Evolutionary conservation across 2,329 filamentous ascomycete species (phyloP), one percentile per base, ranked within the genome.

Genomic region (Nigrograna mackinnonii): DNA sequence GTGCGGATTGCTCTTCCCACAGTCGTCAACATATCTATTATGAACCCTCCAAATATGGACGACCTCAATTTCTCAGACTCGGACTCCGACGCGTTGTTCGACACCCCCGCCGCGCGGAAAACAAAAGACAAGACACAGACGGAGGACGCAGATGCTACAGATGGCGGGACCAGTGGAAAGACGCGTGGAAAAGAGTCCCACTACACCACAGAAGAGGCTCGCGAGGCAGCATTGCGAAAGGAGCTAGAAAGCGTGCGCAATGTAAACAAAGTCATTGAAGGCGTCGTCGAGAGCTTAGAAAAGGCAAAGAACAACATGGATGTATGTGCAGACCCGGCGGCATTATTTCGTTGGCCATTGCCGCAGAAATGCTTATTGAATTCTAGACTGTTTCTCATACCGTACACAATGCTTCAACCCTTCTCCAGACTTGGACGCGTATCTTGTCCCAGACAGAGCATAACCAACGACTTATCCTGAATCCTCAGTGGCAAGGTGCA

Each of bases 361-460:
- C 13, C 9, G 6, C 35, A n/a, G 13, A 12, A 20, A 41, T 21
- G 34, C 47, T 58, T 22, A 63, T 33, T 1, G 17, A 9, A 22
- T 5, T 14, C 6, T 49, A 89, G 87, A 95, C 87, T 18, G 91
- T 97, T 24, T 87, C 87, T 40, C 80, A 81, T 48, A 96, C 94
- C 3, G 91, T 97, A 31, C 80, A 81, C 53, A 92, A 91, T 41
- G 91, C 94, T 3, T 95, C 91, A 12, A 88, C 87, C 1, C 80
- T 99, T 12, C 83, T 99, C 22, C 91, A 95, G 58, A 95, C 91
- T 13, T 99, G 92, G 92, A 95, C 91, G 6, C 85, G 91, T 39
- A 96, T 99, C 53, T 81, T 99, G 11, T 94, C 90, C 5, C 94
- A 99, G 69, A 96, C 94, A 4, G 94, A 99, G 70, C 94, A 99